Conservation (phyloP, 768 basidiomycete species). For the Russula dissimulans region DNA sequence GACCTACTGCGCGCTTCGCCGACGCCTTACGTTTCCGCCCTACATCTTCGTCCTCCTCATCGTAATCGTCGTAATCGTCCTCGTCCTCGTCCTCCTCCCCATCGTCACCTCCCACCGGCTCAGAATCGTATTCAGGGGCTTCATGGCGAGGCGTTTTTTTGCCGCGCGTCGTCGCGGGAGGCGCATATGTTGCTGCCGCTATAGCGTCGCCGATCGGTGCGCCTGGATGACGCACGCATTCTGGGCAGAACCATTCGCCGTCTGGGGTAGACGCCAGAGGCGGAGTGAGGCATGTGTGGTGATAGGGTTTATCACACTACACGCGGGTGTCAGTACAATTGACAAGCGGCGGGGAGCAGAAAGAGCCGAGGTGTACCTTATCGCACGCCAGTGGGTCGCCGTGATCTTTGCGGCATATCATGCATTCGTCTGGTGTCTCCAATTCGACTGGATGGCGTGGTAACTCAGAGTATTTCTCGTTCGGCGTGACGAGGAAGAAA, state of each 20-base stretch:
- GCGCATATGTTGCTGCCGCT: neutral
- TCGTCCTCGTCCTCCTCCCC: conserved; percentile 21
- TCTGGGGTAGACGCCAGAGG: conserved; percentile 71
- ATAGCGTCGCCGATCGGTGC: conserved; percentile 31
- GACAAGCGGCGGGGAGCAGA: conserved; percentile 4
- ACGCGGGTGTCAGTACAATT: neutral
- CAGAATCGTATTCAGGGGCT: neutral
- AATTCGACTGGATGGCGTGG: conserved; percentile 74
- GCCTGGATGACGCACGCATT: conserved; percentile 53
- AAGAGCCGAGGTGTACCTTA: conserved; percentile 42
- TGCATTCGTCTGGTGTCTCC: conserved; percentile 55
- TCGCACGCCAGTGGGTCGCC: conserved; percentile 85
- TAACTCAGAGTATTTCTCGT: conserved; percentile 64
- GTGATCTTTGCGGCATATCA: conserved; percentile 59
- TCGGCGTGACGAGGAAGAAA: conserved; percentile 69
- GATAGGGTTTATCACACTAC: conserved; percentile 86
- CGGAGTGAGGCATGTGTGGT: conserved; percentile 71
- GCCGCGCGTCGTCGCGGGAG: neutral
- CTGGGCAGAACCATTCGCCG: conserved; percentile 89
- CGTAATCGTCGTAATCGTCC: neutral
- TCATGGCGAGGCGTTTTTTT: neutral
- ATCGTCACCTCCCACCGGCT: conserved; percentile 10
- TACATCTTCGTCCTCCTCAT: conserved; percentile 9
- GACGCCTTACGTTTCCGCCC: conserved; percentile 40
- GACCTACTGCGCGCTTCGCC: conserved; percentile 31